These are phyloP conservation scores for Beauveria varroae DNA, from an alignment of 2,329 filamentous ascomycete species.

Conservation along the genomic window DNA sequence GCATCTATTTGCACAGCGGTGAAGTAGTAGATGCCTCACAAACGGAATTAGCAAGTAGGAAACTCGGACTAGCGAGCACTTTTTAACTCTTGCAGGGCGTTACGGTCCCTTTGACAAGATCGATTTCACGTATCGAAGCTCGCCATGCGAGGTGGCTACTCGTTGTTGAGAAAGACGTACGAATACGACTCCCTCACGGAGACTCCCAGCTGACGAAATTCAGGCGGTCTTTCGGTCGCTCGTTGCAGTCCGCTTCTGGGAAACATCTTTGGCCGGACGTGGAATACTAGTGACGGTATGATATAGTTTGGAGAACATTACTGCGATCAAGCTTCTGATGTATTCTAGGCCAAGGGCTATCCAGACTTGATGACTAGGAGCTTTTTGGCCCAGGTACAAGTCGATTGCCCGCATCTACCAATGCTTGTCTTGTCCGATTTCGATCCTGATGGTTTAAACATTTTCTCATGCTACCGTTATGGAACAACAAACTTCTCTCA, in stretches of 20 bases:
- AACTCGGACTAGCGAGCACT: conserved; percentile 1
- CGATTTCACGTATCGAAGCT: conserved; percentile 44
- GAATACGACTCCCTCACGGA: neutral
- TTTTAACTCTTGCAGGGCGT: conserved; percentile 39
- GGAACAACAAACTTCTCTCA: conserved; percentile 58
- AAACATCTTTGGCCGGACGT: conserved; percentile 36
- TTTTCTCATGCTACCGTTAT: conserved; percentile 65
- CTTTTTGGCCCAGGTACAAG: conserved; percentile 51
- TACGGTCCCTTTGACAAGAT: conserved; percentile 48
- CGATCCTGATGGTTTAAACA: conserved; percentile 69
- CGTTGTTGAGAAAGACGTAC: conserved; percentile 72
- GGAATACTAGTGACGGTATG: conserved; percentile 63
- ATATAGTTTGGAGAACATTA: neutral
- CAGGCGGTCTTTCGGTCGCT: conserved; percentile 71
- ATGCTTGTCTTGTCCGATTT: conserved; percentile 63
- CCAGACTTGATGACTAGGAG: conserved; percentile 65
- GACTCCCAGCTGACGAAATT: conserved; percentile 12
- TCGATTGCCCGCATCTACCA: conserved; percentile 39
- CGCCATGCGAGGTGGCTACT: conserved; percentile 53
- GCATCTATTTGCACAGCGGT: conserved; percentile 37
- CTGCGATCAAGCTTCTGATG: neutral
- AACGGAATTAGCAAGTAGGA: conserved; percentile 21
- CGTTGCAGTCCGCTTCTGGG: conserved; percentile 48
- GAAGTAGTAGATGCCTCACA: conserved; percentile 26
- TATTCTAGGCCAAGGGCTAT: conserved; percentile 66